phyloP scores from a whole-genome alignment of 768 basidiomycete species.

The Multifurca ochricompacta region DNA sequence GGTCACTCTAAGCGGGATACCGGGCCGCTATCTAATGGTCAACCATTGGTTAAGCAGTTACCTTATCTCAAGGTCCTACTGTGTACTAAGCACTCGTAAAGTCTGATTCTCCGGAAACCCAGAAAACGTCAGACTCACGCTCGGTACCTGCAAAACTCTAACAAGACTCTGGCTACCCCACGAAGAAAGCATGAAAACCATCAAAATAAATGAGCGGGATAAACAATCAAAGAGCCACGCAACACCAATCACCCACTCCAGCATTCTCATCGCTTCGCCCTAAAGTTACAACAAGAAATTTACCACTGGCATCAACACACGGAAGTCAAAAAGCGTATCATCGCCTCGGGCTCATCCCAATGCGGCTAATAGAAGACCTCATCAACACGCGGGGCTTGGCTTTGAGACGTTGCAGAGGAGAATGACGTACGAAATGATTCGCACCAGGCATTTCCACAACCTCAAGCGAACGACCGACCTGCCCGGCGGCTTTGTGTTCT shows the following conservation, averaged over 20 bases:
- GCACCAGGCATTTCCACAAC: slow-evolving; percentile 17
- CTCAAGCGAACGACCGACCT: slow-evolving; percentile 9
- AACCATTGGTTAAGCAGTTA: too few species aligned
- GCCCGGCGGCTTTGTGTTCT: slow-evolving; percentile 5
- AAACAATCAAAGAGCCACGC: background rate
- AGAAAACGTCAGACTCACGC: too few species aligned
- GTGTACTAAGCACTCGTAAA: too few species aligned
- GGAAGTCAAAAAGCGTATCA: slow-evolving; percentile 11
- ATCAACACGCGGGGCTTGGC: background rate
- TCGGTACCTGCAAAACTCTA: too few species aligned
- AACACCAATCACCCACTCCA: background rate
- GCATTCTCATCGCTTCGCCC: background rate
- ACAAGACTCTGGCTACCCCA: too few species aligned
- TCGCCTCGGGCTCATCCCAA: slow-evolving; percentile 18
- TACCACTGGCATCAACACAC: background rate
- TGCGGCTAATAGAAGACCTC: slow-evolving; percentile 5
- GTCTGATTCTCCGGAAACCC: too few species aligned
- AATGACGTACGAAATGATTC: slow-evolving; percentile 19
- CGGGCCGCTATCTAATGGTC: too few species aligned
- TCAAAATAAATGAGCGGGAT: background rate
- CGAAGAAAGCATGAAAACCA: too few species aligned
- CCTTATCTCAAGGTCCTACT: too few species aligned
- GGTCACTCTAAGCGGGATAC: too few species aligned
- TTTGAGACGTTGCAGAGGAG: too few species aligned
- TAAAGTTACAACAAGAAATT: background rate